Conservation (phyloP, 768 basidiomycete species). For the Auriscalpium vulgare region DNA sequence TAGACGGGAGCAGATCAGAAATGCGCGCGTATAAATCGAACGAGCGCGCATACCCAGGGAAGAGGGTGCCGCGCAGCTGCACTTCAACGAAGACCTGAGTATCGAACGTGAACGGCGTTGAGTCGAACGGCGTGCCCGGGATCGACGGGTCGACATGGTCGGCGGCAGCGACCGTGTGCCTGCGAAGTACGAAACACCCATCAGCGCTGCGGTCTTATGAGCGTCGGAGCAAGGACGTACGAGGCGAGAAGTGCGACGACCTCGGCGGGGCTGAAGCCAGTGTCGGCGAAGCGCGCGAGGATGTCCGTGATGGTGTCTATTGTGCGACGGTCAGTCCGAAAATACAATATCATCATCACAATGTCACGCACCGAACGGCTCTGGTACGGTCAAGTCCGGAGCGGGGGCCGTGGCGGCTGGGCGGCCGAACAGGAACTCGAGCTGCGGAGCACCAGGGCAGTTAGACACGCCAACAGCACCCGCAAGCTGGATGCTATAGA, state of each 20-base stretch:
- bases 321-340: not conserved
- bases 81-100: conserved; percentile 24
- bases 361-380: too few relatives aligned
- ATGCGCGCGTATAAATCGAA: not conserved
- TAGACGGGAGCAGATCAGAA: conserved; percentile 10
- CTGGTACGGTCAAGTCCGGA: conserved; percentile 10
- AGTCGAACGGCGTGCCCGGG: conserved; percentile 22
- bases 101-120: conserved; percentile 22
- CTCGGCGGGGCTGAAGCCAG: conserved; percentile 24
- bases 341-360: not conserved
- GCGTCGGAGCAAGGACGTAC: conserved; percentile 6
- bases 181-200: not conserved
- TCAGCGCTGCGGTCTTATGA: conserved; percentile 18
- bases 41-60: conserved; percentile 26
- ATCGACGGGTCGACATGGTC: conserved; percentile 21
- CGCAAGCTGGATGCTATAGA: conserved; percentile 24
- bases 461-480: conserved; percentile 27
- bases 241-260: conserved; percentile 29
- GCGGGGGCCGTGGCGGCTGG: conserved; percentile 20
- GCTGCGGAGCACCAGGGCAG: conserved; percentile 27
- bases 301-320: conserved; percentile 17
- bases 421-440: conserved; percentile 28
- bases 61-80: conserved; percentile 32
- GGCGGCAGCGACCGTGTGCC: conserved; percentile 18
- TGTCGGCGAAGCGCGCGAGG: conserved; percentile 27